These are phyloP conservation scores for Vaccinium myrtillus DNA, from an alignment of 148 eudicot species.

Conservation along the genomic window DNA sequence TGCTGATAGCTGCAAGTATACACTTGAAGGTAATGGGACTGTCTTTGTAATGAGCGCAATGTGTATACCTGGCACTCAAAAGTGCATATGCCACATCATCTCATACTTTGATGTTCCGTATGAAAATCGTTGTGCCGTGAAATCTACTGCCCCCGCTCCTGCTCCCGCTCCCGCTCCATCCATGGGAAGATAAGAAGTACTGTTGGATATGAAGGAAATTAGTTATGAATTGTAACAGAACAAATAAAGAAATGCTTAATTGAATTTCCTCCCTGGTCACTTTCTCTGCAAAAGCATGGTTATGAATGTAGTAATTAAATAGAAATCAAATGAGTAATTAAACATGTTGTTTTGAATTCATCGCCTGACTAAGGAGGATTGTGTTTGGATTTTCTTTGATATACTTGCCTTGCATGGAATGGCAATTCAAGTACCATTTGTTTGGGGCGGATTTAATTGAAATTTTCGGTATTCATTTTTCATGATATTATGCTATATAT, in stretches of 20 bases:
- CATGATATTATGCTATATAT: neutral
- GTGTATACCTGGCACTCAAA: neutral
- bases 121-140: neutral
- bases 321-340: too few relatives aligned
- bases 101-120: neutral
- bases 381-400: neutral
- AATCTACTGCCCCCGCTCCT: too few relatives aligned
- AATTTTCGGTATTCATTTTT: neutral
- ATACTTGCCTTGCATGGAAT: neutral
- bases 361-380: too few relatives aligned
- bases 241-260: neutral
- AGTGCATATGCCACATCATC: neutral
- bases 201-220: neutral
- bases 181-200: neutral
- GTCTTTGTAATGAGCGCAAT: neutral
- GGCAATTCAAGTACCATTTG: neutral
- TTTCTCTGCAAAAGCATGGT: neutral
- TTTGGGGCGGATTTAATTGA: neutral
- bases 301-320: too few relatives aligned
- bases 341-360: neutral
- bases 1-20: neutral
- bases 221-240: neutral
- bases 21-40: neutral
- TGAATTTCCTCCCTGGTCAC: neutral
- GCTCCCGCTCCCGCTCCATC: neutral